A percentile compares a stretch with the other conserved stretches of the same genome.
Conservation (phyloP, 108 stramenopile species). For the Poteriospumella lacustris region DNA sequence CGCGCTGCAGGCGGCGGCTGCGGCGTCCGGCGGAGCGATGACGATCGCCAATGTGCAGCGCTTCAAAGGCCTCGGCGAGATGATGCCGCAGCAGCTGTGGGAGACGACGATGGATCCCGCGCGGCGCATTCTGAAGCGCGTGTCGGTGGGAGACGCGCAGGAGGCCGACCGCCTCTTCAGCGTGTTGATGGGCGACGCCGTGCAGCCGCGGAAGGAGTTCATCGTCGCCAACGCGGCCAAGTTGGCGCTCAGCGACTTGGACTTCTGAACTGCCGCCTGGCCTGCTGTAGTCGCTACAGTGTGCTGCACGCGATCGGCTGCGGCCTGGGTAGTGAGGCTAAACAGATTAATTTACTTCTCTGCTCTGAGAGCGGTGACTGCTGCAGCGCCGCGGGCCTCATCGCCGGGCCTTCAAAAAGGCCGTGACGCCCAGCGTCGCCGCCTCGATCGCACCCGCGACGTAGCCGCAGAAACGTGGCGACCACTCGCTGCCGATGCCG, state of each 20-base stretch:
- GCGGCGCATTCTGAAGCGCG: constrained; percentile 66
- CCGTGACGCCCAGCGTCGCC: too few species aligned
- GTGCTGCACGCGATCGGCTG: too few species aligned
- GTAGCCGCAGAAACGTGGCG: too few species aligned
- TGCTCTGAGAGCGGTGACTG: too few species aligned
- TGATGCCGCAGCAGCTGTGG: constrained; percentile 94
- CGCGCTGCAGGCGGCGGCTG: neutral
- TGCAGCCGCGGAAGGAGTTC: constrained; percentile 72
- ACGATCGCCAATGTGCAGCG: constrained; percentile 32
- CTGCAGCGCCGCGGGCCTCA: too few species aligned
- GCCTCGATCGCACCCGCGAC: too few species aligned
- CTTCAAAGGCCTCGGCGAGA: constrained; percentile 82
- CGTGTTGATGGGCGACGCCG: constrained; percentile 82
- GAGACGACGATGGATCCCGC: constrained; percentile 87
- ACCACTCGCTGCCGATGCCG: too few species aligned
- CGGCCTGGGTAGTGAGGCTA: too few species aligned
- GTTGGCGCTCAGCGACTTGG: constrained; percentile 68
- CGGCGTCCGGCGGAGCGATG: constrained; percentile 10
- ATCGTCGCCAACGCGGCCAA: constrained; percentile 70
- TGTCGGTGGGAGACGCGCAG: constrained; percentile 76
- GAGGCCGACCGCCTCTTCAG: constrained; percentile 72
- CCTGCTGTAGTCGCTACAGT: too few species aligned
- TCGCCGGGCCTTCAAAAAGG: too few species aligned
- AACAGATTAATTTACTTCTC: too few species aligned
- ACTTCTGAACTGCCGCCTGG: too few species aligned